Conservation (phyloP, 2,329 filamentous ascomycete genomes). For the Clonostachys rosea region DNA sequence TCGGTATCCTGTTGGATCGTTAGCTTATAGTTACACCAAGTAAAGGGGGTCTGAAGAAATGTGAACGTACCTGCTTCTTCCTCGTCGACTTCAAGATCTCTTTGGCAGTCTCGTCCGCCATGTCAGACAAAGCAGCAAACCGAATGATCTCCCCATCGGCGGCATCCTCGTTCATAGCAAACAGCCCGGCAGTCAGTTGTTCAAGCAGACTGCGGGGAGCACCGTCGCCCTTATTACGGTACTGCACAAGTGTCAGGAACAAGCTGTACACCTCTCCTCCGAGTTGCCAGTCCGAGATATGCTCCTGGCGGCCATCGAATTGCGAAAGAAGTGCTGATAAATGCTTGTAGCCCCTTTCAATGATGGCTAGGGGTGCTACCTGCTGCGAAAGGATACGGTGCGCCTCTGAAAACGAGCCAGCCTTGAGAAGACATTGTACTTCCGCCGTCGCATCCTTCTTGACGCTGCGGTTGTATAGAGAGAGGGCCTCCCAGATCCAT, state of each 20-base stretch:
- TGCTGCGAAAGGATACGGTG: conserved; percentile 76
- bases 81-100: conserved; percentile 52
- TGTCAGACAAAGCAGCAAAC: conserved; percentile 73
- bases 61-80: conserved; percentile 48
- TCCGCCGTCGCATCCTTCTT: conserved; percentile 66
- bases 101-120: conserved; percentile 69
- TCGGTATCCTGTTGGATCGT: conserved; percentile 21
- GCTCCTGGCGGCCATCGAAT: conserved; percentile 60
- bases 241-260: conserved; percentile 48
- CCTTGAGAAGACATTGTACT: conserved; percentile 75
- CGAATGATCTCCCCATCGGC: conserved; percentile 44
- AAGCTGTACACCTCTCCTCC: conserved; percentile 76
- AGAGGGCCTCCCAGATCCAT: conserved; percentile 88
- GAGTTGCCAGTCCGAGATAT: conserved; percentile 68
- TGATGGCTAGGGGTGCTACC: conserved; percentile 77
- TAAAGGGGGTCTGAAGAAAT: neutral
- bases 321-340: conserved; percentile 66
- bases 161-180: conserved; percentile 43
- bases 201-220: conserved; percentile 44
- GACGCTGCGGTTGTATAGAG: conserved; percentile 72
- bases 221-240: conserved; percentile 31
- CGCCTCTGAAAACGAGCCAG: conserved; percentile 72
- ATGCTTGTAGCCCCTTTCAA: conserved; percentile 73
- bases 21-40: neutral
- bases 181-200: conserved; percentile 50